Evolutionary conservation across 2,329 filamentous ascomycete genomes (phyloP), one percentile per base, ranked within the genome.

Genomic region (Pseudogymnoascus sp.): DNA sequence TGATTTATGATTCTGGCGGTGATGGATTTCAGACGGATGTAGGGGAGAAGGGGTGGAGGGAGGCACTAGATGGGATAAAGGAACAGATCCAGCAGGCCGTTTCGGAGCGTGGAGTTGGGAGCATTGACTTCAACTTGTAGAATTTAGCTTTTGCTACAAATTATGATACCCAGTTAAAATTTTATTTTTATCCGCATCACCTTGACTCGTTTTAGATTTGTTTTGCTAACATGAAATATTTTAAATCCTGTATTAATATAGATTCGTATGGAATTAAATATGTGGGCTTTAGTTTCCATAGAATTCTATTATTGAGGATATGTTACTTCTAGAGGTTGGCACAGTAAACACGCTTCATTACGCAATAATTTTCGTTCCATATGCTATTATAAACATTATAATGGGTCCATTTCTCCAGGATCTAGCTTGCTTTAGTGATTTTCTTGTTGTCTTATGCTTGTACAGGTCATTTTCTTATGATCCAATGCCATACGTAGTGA

Each of bases 21-120:
- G 78, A 75, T 67, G 79, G 13, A 66, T 78, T 62, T 70, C 73
- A 63, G 72, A 76, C 64, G 65, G 73, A 63, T 60, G 70, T 44
- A 69, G 81, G 76, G 4, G 77, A 74, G 64, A 70, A 72, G 63
- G 71, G 72, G 26, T 88, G 85, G 85, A 73, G 68, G 50, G 70
- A 71, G 60, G 78, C 80, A 1, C 68, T 82, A 23, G 68, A 65
- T 31, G 74, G 71, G 2, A 76, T 84, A 53, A 82, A 82, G 71
- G 71, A 69, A 2, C 77, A 77, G 19, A 80, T 87, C 21, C 83
- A 87, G 69, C 71, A 71, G 19, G 86, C 85, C 6, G 79, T 87
- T 23, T 72, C 69, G 68, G 74, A 81, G 60, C 78, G 86, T 65
- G 87, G 86, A 0, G 72, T 89, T 65, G 83, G 80, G 17, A 74